These are phyloP conservation scores for Pterocarpus macrocarpus DNA, from an alignment of 306 rosid genomes.

Conservation along the genomic window DNA sequence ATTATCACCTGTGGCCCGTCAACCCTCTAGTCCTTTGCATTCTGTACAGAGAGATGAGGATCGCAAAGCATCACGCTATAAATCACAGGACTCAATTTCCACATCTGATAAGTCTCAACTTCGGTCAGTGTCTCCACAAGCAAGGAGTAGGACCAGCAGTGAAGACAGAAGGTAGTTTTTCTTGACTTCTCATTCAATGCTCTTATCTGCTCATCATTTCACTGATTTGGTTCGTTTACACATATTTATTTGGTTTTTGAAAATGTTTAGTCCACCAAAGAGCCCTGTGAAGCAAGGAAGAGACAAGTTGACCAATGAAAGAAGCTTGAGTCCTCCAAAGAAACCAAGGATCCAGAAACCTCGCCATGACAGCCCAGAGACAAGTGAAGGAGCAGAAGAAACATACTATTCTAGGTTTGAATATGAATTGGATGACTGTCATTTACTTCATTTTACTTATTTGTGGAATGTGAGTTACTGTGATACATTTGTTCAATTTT, in stretches of 20 bases:
- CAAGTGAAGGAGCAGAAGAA: conserved; percentile 63
- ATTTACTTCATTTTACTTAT: conserved; percentile 21
- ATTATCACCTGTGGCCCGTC: conserved; percentile 46
- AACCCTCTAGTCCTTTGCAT: conserved; percentile 56
- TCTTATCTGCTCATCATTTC: conserved; percentile 31
- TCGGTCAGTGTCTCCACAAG: conserved; percentile 58
- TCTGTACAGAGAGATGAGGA: conserved; percentile 54
- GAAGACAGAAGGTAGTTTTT: conserved; percentile 68
- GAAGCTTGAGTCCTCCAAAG: conserved; percentile 63
- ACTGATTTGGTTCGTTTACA: conserved; percentile 21
- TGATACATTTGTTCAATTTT: conserved; percentile 34
- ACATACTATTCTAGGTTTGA: conserved; percentile 53
- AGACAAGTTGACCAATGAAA: conserved; percentile 54
- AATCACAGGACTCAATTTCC: conserved; percentile 52
- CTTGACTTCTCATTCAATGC: conserved; percentile 12
- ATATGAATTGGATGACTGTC: conserved; percentile 27
- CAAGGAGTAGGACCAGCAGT: conserved; percentile 53
- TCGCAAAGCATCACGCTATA: conserved; percentile 46
- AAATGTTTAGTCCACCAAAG: conserved; percentile 56
- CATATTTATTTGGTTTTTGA: conserved; percentile 39
- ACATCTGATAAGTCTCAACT: conserved; percentile 55
- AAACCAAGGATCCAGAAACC: conserved; percentile 61
- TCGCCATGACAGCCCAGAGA: conserved; percentile 54
- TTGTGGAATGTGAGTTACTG: not conserved
- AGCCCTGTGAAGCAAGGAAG: conserved; percentile 56